A percentile compares a stretch with the other conserved stretches of the same genome.
These are phyloP conservation scores for Colletotrichum limetticola DNA, from an alignment of 2,329 filamentous ascomycete species.

Conservation along the genomic window DNA sequence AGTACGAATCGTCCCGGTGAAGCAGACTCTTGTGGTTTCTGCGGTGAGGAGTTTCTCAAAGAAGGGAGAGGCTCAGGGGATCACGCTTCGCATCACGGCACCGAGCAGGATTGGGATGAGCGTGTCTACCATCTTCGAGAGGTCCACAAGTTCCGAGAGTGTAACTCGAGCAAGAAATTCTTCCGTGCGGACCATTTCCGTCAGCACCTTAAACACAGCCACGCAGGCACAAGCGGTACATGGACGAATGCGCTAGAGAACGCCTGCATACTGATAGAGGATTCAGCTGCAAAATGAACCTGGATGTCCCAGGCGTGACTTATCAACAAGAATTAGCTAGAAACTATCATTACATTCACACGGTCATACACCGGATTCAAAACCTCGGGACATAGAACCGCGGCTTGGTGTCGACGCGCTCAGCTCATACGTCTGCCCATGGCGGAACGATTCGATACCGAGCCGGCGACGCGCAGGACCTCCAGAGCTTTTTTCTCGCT, in stretches of 20 bases:
- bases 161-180: slow-evolving; percentile 98
- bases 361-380: no score
- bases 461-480: neutral
- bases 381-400: no score
- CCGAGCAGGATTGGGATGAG: slow-evolving; percentile 88
- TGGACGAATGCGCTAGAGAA: slow-evolving; percentile 99
- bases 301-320: no score
- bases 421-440: no score
- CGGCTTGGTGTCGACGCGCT: no score
- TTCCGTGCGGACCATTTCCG: slow-evolving; percentile 97
- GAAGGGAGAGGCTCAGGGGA: slow-evolving; percentile 55
- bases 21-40: slow-evolving; percentile 91
- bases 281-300: slow-evolving; percentile 61
- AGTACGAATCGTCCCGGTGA: slow-evolving; percentile 74
- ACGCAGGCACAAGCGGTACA: slow-evolving; percentile 94
- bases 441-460: neutral
- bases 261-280: slow-evolving; percentile 92
- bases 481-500: neutral
- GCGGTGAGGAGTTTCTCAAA: slow-evolving; percentile 85
- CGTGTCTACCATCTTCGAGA: slow-evolving; percentile 88
- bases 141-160: slow-evolving; percentile 96
- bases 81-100: slow-evolving; percentile 60
- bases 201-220: slow-evolving; percentile 97
- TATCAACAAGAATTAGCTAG: no score
- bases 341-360: no score